phyloP scores from a whole-genome alignment of 2,329 filamentous ascomycete species.

The Cadophora gregata region DNA sequence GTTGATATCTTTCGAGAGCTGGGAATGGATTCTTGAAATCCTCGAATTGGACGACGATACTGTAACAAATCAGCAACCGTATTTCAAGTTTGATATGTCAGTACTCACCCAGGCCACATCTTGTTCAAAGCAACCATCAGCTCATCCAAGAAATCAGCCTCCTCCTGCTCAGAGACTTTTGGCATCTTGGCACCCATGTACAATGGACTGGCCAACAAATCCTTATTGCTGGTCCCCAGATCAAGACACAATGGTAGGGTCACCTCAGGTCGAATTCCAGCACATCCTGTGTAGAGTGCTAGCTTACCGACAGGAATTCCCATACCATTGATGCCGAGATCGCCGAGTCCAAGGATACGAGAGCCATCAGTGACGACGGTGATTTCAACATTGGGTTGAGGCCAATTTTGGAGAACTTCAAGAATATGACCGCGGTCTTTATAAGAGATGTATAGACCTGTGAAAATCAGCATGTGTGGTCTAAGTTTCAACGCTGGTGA shows the following conservation, averaged over 20 bases:
- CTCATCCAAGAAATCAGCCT: slow-evolving; percentile 76
- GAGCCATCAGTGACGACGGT: slow-evolving; percentile 56
- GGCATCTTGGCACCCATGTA: slow-evolving; percentile 77
- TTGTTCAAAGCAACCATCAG: slow-evolving; percentile 73
- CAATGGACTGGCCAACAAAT: slow-evolving; percentile 73
- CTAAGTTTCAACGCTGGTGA: neutral
- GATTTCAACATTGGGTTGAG: slow-evolving; percentile 69
- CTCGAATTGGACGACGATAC: slow-evolving; percentile 67
- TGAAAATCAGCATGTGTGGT: slow-evolving; percentile 19
- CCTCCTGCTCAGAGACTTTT: slow-evolving; percentile 71
- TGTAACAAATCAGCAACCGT: slow-evolving; percentile 69
- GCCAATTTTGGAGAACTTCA: slow-evolving; percentile 73
- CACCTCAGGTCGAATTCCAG: slow-evolving; percentile 81
- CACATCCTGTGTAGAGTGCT: slow-evolving; percentile 81
- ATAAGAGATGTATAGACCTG: slow-evolving; percentile 70
- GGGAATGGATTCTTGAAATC: slow-evolving; percentile 68
- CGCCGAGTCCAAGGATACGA: slow-evolving; percentile 78
- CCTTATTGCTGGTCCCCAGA: slow-evolving; percentile 82
- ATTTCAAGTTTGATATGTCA: slow-evolving; percentile 41
- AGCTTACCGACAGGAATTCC: slow-evolving; percentile 86
- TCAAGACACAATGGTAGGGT: slow-evolving; percentile 83
- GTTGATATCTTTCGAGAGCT: slow-evolving; percentile 74
- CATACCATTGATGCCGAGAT: slow-evolving; percentile 84
- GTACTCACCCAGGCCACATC: slow-evolving; percentile 77
- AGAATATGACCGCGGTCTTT: slow-evolving; percentile 70